A percentile compares a stretch with the other conserved stretches of the same genome.
phyloP scores from a whole-genome alignment of 225 moss, liverwort and hornwort genomes.

The Marchantia paleacea region DNA sequence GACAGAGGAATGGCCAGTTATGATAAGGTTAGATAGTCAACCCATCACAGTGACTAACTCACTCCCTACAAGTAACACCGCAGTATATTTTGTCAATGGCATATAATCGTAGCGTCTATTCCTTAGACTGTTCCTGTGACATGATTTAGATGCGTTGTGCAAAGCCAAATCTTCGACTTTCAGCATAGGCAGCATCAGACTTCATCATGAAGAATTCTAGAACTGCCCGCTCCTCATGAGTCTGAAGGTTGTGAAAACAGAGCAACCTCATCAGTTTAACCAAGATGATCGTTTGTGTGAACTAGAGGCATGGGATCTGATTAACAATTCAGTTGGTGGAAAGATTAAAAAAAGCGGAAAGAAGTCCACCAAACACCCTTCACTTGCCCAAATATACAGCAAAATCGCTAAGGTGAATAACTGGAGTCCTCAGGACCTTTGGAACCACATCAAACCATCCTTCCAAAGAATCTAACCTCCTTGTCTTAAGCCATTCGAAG shows the following conservation, averaged over 20 bases:
- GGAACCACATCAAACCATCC: neutral
- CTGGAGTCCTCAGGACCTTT: neutral
- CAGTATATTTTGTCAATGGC: too few relatives aligned
- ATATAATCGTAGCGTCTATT: neutral
- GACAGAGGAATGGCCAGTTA: slow-evolving; percentile 32
- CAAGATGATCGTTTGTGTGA: slow-evolving; percentile 19
- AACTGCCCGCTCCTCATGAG: too few relatives aligned
- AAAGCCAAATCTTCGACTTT: neutral
- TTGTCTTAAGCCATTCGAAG: neutral
- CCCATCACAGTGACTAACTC: neutral
- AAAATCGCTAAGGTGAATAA: slow-evolving; percentile 72
- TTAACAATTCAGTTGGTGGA: slow-evolving; percentile 44
- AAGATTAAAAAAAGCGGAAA: slow-evolving; percentile 39
- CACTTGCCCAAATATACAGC: slow-evolving; percentile 65
- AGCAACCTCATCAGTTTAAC: neutral
- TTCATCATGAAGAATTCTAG: too few relatives aligned
- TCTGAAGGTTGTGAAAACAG: too few relatives aligned
- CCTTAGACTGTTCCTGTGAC: neutral
- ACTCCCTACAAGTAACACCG: too few relatives aligned
- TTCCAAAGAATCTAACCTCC: neutral
- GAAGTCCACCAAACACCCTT: slow-evolving; percentile 44
- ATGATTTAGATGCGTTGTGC: neutral
- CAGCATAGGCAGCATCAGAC: too few relatives aligned
- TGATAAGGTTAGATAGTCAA: slow-evolving; percentile 35
- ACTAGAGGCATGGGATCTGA: slow-evolving; percentile 77